Evolutionary conservation across 2,329 filamentous ascomycete genomes (phyloP).

Genomic region (Fusarium equiseti): DNA sequence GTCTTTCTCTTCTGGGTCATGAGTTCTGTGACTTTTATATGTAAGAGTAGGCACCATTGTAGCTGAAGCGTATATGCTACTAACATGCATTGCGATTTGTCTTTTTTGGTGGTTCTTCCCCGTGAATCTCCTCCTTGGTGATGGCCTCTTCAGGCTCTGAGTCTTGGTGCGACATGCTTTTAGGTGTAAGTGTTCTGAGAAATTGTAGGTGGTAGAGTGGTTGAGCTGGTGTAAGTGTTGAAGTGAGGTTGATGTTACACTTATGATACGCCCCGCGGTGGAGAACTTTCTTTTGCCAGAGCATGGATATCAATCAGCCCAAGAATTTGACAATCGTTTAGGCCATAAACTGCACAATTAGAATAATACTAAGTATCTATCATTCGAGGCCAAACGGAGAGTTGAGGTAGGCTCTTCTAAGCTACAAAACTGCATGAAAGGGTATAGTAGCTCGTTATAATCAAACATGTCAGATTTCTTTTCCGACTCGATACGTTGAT

Average conservation of each 20-base stretch:
- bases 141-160: conserved; percentile 56
- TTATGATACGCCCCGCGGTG: conserved; percentile 35
- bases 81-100: conserved; percentile 59
- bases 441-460: not conserved
- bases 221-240: not conserved
- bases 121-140: conserved; percentile 57
- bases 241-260: conserved; percentile 10
- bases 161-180: conserved; percentile 43
- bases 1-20: conserved; percentile 56
- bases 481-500: not conserved
- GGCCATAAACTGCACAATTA: not conserved
- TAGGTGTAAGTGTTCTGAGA: not conserved
- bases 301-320: not conserved
- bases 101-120: conserved; percentile 47
- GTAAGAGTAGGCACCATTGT: conserved; percentile 21
- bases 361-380: not conserved
- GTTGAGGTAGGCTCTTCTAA: not conserved
- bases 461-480: not conserved
- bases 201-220: not conserved
- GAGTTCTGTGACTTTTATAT: conserved; percentile 47
- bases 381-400: not conserved
- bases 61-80: conserved; percentile 5
- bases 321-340: not conserved
- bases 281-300: conserved; percentile 8
- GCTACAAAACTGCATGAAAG: not conserved